Percentiles rank a stretch among this genome's conserved stretches.
Evolutionary conservation across 805 yeast species (phyloP).

Genomic region (Sungouiella thailandica): DNA sequence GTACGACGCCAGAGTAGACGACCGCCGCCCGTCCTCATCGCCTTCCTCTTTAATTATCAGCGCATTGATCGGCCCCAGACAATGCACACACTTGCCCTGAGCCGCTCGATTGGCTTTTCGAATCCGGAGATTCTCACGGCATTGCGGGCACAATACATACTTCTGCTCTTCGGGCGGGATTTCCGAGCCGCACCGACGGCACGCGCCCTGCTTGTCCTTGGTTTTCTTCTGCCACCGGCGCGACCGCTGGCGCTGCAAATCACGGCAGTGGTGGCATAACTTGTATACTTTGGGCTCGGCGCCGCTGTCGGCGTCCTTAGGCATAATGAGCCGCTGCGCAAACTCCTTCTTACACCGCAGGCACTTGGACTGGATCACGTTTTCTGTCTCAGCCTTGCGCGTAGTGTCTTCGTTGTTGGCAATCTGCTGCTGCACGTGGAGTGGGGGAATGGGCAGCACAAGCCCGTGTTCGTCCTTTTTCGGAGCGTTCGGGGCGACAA

Average conservation of each 20-base stretch:
- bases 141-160: slow-evolving; percentile 56
- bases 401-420: slow-evolving; percentile 14
- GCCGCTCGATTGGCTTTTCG: slow-evolving; percentile 57
- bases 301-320: slow-evolving; percentile 22
- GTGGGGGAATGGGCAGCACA: slow-evolving; percentile 36
- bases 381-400: slow-evolving; percentile 5
- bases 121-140: slow-evolving; percentile 50
- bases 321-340: slow-evolving; percentile 37
- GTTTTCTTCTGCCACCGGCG: slow-evolving; percentile 63
- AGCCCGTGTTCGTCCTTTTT: slow-evolving; percentile 16
- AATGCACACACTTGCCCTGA: slow-evolving; percentile 64
- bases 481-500: slow-evolving; percentile 1
- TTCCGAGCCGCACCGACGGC: slow-evolving; percentile 57
- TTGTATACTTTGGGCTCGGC: slow-evolving; percentile 43
- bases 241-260: slow-evolving; percentile 56
- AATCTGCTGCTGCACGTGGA: slow-evolving; percentile 39
- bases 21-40: slow-evolving; percentile 20
- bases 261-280: slow-evolving; percentile 61
- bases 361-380: slow-evolving; percentile 27
- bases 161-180: slow-evolving; percentile 48
- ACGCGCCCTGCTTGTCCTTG: slow-evolving; percentile 55
- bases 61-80: slow-evolving; percentile 51
- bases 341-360: slow-evolving; percentile 59
- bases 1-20: slow-evolving; percentile 26
- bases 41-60: slow-evolving; percentile 32